Percentiles rank a stretch among this genome's conserved stretches.
phyloP scores from a whole-genome alignment of 306 rosid species.

The Cicer pinnatifidum region DNA sequence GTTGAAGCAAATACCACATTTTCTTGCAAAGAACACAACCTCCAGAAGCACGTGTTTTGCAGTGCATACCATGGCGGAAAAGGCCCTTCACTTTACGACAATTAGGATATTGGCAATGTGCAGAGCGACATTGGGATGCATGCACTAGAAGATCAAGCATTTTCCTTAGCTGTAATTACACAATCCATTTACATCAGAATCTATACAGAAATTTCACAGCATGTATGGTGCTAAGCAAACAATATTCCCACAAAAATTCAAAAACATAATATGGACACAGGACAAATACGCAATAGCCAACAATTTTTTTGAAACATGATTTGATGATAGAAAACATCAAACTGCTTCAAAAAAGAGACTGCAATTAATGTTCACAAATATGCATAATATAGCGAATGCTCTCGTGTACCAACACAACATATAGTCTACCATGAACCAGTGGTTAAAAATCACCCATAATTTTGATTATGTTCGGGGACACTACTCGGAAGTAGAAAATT shows the following conservation, averaged over 20 bases:
- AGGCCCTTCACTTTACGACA: constrained; percentile 98
- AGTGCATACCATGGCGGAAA: constrained; percentile 93
- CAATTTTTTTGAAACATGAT: constrained; percentile 4
- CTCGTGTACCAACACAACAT: no score
- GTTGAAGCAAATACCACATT: constrained; percentile 99
- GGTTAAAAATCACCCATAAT: no score
- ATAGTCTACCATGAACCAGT: no score
- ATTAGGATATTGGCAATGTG: constrained; percentile 90
- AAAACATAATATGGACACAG: constrained; percentile 20
- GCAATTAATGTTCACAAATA: neutral
- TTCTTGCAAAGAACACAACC: constrained; percentile 96
- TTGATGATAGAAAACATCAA: constrained; percentile 3
- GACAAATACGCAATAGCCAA: neutral
- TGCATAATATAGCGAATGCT: neutral
- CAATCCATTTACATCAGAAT: constrained; percentile 40
- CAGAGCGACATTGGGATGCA: constrained; percentile 93
- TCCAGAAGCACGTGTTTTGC: constrained; percentile 91
- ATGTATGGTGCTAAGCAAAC: constrained; percentile 24
- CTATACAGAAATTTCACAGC: constrained; percentile 6
- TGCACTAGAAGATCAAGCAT: constrained; percentile 98
- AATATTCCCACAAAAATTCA: neutral
- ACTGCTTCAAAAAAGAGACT: neutral
- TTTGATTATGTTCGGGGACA: no score
- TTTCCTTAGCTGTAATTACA: constrained; percentile 77
- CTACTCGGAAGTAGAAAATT: no score